Percentiles rank a stretch among this genome's conserved stretches.
Evolutionary conservation across 371 early-diverging fungal genomes (phyloP).

Genomic region (Rozella allomycis): DNA sequence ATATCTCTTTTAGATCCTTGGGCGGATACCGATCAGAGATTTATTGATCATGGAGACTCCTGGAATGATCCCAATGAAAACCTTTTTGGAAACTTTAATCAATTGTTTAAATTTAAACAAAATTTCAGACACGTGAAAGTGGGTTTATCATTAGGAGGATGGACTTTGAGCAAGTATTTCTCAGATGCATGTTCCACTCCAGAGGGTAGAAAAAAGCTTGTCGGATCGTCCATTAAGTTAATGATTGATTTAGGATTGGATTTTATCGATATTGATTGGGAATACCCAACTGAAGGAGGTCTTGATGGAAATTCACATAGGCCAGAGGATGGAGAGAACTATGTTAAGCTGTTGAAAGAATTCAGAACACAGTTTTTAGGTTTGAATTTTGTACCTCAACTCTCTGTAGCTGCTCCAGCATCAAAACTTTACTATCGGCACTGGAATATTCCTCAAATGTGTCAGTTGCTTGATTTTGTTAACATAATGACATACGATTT

Average conservation of each 20-base stretch:
- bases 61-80: constrained; percentile 26
- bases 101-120: constrained; percentile 50
- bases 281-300: constrained; percentile 43
- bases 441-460: constrained; percentile 34
- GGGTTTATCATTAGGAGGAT: constrained; percentile 61
- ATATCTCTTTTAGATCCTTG: constrained; percentile 24
- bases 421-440: constrained; percentile 31
- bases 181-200: constrained; percentile 35
- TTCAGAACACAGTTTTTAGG: too few relatives aligned
- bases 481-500: constrained; percentile 65
- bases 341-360: constrained; percentile 41
- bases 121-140: constrained; percentile 33
- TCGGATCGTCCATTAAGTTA: constrained; percentile 29
- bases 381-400: too few relatives aligned
- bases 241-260: too few relatives aligned
- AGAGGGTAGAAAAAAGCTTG: constrained; percentile 31
- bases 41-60: constrained; percentile 5
- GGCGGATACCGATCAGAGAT: constrained; percentile 48
- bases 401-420: constrained; percentile 48
- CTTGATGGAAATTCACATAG: constrained; percentile 28
- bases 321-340: constrained; percentile 45
- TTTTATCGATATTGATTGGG: constrained; percentile 68
- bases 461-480: constrained; percentile 39
- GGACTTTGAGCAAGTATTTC: constrained; percentile 67
- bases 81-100: constrained; percentile 52